Base-by-base conservation (phyloP, 1,284 basidiomycete genomes). In the Trichosporon ovoides region DNA sequence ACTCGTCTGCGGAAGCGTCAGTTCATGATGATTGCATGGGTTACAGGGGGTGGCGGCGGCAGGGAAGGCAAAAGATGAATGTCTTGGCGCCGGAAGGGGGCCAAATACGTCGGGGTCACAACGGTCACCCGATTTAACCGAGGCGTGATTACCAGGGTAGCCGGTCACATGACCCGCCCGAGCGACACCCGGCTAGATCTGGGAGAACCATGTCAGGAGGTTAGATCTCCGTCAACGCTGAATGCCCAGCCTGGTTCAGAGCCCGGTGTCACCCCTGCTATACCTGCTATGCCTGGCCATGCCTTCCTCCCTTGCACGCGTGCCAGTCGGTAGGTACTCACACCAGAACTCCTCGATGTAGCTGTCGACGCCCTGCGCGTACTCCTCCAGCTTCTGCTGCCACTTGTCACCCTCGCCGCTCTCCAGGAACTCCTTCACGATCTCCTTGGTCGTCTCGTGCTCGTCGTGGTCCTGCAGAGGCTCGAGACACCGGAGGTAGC, bases 341-440 rank as follows among this genome's bases (percentile, higher is more conserved):
- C 78, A 90, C 94, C 94, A 97, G 76, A 96, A 97, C 72, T 96
- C 93, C 69, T 97, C 94, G 73, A 98, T 97, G 76, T 97, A 98
- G 73, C 88, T 91, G 18, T 76, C 62, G 52, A 67, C 65, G 14
- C 65, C 66, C 31, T 68, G 55, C 58, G 72, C 88, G 81, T 94
- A 98, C 58, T 86, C 83, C 63, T 82, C 79, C 61, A 98, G 80
- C 68, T 83, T 83, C 68, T 84, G 80, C 71, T 98, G 91, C 57
- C 94, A 84, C 64, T 80, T 80, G 1, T 87, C 88, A 0, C 94
- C 94, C 38, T 94, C 88, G 38, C 83, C 82, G 46, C 66, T 62
- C 2, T 83, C 76, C 61, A 96, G 76, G 69, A 98, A 98, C 18
- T 84, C 83, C 38, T 86, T 75, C 5, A 97, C 92, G 1, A 87